Conservation (phyloP, 352 stramenopile species). For the Globisporangium rhizosaccharum region DNA sequence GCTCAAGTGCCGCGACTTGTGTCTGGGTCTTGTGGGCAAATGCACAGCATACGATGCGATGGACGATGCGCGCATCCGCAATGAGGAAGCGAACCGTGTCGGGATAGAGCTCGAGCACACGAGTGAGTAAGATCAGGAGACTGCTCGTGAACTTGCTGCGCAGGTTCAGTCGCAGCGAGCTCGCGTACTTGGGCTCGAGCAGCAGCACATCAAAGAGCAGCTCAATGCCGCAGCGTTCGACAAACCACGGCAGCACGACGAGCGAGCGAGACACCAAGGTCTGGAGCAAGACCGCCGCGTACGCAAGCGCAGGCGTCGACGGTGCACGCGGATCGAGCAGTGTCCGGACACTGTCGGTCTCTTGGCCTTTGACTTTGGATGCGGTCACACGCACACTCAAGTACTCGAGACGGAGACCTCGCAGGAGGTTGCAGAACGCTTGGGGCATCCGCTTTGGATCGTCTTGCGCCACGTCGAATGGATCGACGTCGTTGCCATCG, state of each 20-base stretch:
- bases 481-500: not conserved
- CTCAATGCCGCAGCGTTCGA: conserved; percentile 2
- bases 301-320: conserved; percentile 9
- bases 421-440: conserved; percentile 2
- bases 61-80: conserved; percentile 18
- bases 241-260: conserved; percentile 2
- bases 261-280: not conserved
- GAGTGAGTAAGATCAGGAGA: not conserved
- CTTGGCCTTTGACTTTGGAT: conserved; percentile 5
- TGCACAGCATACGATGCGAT: conserved; percentile 19
- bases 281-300: conserved; percentile 4
- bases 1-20: conserved; percentile 19
- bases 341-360: conserved; percentile 4
- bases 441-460: not conserved
- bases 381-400: conserved; percentile 3
- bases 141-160: not conserved
- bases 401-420: conserved; percentile 5
- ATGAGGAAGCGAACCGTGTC: not conserved
- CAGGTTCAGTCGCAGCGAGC: not conserved
- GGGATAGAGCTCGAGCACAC: not conserved
- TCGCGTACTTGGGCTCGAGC: conserved; percentile 1
- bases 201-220: conserved; percentile 9
- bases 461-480: not conserved
- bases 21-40: conserved; percentile 18
- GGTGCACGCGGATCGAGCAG: conserved; percentile 13